Percentiles rank a stretch among this genome's conserved stretches.
These are phyloP conservation scores for Paulownia fortunei DNA, from an alignment of 257 asterid species.

Conservation along the genomic window DNA sequence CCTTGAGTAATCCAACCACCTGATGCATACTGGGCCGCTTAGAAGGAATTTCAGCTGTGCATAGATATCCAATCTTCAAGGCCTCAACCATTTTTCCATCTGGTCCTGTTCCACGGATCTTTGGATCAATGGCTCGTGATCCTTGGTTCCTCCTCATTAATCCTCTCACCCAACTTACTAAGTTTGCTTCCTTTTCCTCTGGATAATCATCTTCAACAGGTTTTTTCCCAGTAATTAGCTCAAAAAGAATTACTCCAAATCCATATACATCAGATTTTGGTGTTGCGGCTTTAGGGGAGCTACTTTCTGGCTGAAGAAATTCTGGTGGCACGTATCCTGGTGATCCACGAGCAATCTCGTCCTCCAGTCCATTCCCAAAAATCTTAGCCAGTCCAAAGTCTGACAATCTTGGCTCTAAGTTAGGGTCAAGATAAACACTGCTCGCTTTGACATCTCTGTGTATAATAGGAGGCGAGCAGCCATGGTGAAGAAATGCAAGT, in stretches of 20 bases:
- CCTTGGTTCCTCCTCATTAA: conserved; percentile 55
- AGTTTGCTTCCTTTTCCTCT: conserved; percentile 47
- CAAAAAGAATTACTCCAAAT: conserved; percentile 77
- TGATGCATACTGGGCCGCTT: conserved; percentile 85
- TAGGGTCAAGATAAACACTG: conserved; percentile 69
- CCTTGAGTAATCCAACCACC: conserved; percentile 86
- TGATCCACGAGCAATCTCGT: conserved; percentile 58
- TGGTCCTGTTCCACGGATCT: conserved; percentile 58
- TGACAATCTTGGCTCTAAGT: conserved; percentile 70
- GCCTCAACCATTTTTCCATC: conserved; percentile 67
- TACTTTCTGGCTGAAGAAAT: conserved; percentile 51
- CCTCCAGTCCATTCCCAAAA: conserved; percentile 64
- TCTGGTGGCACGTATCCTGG: conserved; percentile 74
- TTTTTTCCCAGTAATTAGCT: conserved; percentile 70
- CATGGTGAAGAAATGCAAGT: conserved; percentile 81
- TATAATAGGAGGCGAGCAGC: conserved; percentile 77
- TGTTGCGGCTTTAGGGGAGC: conserved; percentile 53
- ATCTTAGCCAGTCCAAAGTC: conserved; percentile 76
- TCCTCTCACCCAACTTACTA: conserved; percentile 77
- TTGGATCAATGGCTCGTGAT: conserved; percentile 61
- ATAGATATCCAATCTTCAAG: conserved; percentile 75
- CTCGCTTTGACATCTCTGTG: conserved; percentile 82
- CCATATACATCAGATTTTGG: conserved; percentile 81
- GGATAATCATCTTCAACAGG: conserved; percentile 58
- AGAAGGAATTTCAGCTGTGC: conserved; percentile 73